Evolutionary conservation across 805 yeast species (phyloP), one percentile per base, ranked within the genome.

Genomic region (Ogataea saltuana): DNA sequence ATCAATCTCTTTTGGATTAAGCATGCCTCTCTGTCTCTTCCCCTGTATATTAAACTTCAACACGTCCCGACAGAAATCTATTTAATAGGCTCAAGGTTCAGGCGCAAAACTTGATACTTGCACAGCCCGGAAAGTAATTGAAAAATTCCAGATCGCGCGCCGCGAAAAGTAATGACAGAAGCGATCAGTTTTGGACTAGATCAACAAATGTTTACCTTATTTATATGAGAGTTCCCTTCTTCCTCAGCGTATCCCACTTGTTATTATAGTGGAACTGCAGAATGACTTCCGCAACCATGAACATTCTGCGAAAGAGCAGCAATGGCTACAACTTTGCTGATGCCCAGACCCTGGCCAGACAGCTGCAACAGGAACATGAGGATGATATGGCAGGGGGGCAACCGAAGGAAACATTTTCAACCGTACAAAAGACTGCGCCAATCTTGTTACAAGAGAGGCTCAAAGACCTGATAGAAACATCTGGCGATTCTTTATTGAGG

Each of bases 321-420:
- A 13, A 25, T 25, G 28, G 28, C 15, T 45, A 45, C 32, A 41
- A 50, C 23, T 33, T 29, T 8, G 13, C 32, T 6, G 49, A 54
- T 27, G 34, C 51, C 2, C 22, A 30, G 25, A 31, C 23, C 15
- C 35, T 54, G 21, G 48, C 47, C 1, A 19, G 33, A 11, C 53
- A 53, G 39, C 33, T 55, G 10, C 50, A 48, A 18, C 29, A 17
- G 18, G 51, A 51, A 17, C 42, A 44, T 29, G 39, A 41, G 18
- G 26, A n/a, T 10, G 27, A 18, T 9, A 6, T 39, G 6, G n/a
- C 12, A 7, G 32, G 27, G 2, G 20, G 26, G 12, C 36, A 19
- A 12, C 38, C 26, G 11, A n/a, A 13, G 9, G 6, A 13, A 6
- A 20, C 19, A 22, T 20, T n/a, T 4, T 8, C 1, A 13, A 17